Conservation (phyloP, 768 basidiomycete genomes). For the Pulveroboletus sp. region DNA sequence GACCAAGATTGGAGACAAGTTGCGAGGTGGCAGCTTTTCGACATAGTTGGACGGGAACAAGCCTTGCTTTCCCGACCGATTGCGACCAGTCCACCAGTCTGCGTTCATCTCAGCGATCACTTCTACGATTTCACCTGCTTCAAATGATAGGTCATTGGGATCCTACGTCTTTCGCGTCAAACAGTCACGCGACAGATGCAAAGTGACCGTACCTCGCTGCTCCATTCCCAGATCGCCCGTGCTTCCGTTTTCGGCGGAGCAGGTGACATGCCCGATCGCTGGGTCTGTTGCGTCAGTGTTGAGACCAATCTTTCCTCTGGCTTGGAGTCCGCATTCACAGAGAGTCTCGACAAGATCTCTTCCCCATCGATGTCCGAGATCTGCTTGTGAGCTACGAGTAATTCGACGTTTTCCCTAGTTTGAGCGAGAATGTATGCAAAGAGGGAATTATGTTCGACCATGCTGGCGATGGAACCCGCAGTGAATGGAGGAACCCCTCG, state of each 20-base stretch:
- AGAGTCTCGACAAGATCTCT: slow-evolving; percentile 38
- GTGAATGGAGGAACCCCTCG: background rate
- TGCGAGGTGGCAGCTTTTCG: slow-evolving; percentile 44
- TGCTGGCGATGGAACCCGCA: slow-evolving; percentile 6
- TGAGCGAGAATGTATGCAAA: slow-evolving; percentile 42
- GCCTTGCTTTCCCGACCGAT: slow-evolving; percentile 56
- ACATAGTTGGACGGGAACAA: slow-evolving; percentile 80
- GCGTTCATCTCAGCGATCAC: slow-evolving; percentile 78
- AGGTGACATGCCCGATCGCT: slow-evolving; percentile 26
- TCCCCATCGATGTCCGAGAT: slow-evolving; percentile 39
- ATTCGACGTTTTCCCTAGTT: slow-evolving; percentile 43
- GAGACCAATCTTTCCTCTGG: slow-evolving; percentile 14
- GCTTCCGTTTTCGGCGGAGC: slow-evolving; percentile 23
- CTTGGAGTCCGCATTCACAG: slow-evolving; percentile 18
- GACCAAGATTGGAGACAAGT: slow-evolving; percentile 20
- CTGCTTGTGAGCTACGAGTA: slow-evolving; percentile 42
- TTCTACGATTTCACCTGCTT: slow-evolving; percentile 71
- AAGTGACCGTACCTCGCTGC: slow-evolving; percentile 23
- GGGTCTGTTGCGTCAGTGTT: slow-evolving; percentile 21
- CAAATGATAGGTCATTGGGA: slow-evolving; percentile 72
- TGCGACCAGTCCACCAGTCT: slow-evolving; percentile 87
- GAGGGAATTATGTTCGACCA: slow-evolving; percentile 23
- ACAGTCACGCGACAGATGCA: background rate
- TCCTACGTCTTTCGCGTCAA: slow-evolving; percentile 43
- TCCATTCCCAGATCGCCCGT: slow-evolving; percentile 30